phyloP scores from a whole-genome alignment of 768 basidiomycete genomes.

The Mycena epipterygia region DNA sequence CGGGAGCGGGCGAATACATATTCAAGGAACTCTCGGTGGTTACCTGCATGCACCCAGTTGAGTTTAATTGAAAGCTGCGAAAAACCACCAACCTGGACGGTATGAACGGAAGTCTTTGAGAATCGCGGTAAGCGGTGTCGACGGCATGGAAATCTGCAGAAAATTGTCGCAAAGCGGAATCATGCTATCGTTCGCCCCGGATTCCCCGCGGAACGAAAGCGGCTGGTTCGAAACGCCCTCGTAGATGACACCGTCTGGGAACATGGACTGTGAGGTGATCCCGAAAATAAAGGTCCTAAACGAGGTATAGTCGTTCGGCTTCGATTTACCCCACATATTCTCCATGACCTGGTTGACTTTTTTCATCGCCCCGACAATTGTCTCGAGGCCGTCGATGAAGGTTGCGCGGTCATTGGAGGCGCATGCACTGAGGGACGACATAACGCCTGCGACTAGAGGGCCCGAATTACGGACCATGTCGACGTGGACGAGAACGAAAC shows the following conservation, averaged over 20 bases:
- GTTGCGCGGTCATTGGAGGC: conserved; percentile 34
- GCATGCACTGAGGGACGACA: conserved; percentile 41
- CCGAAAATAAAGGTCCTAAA: conserved; percentile 53
- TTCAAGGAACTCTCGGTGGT: conserved; percentile 45
- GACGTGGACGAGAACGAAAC: conserved; percentile 44
- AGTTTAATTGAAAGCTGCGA: no score
- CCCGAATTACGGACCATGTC: conserved; percentile 48
- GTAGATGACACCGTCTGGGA: conserved; percentile 49
- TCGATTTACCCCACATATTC: conserved; percentile 46
- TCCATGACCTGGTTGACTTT: conserved; percentile 38
- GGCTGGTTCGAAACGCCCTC: conserved; percentile 49
- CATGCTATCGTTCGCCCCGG: conserved; percentile 47
- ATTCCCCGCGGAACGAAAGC: conserved; percentile 48
- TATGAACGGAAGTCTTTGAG: conserved; percentile 49
- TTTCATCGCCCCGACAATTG: conserved; percentile 32
- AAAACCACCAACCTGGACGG: no score
- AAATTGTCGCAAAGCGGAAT: conserved; percentile 51
- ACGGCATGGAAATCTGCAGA: conserved; percentile 45
- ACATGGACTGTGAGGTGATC: conserved; percentile 47
- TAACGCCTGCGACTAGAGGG: conserved; percentile 38
- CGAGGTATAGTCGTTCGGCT: conserved; percentile 45
- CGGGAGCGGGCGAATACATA: conserved; percentile 38
- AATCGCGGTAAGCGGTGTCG: conserved; percentile 45
- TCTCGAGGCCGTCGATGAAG: conserved; percentile 41
- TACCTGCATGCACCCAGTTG: no score